A percentile compares a stretch with the other conserved stretches of the same genome.
These are phyloP conservation scores for Penicillium sp. DNA, from an alignment of 2,329 filamentous ascomycete genomes.

Conservation along the genomic window DNA sequence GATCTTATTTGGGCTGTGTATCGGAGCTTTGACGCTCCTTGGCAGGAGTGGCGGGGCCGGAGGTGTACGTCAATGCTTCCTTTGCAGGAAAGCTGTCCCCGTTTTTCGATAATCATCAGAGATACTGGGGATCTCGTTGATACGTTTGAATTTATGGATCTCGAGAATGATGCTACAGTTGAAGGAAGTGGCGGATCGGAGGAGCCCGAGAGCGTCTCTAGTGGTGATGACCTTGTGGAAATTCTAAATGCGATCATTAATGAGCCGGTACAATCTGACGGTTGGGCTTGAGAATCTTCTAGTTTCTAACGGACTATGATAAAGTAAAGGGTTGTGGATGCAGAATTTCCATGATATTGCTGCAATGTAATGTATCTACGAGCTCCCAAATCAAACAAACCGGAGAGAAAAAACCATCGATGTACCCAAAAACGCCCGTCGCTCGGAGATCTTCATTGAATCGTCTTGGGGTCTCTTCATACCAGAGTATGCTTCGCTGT, in stretches of 20 bases:
- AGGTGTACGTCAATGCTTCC: background rate
- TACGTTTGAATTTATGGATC: background rate
- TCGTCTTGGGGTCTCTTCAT: constrained; percentile 11
- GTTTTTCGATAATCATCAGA: background rate
- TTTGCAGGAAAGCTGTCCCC: background rate
- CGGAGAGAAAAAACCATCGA: background rate
- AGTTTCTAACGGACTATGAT: background rate
- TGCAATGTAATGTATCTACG: background rate
- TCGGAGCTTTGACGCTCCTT: constrained; percentile 1
- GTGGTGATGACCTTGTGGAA: background rate
- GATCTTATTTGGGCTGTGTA: background rate
- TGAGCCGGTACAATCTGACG: background rate
- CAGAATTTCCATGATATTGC: background rate
- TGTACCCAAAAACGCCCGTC: constrained; percentile 9
- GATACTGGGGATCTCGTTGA: background rate
- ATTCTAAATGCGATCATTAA: background rate
- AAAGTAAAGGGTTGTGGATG: background rate
- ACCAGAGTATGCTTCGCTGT: background rate
- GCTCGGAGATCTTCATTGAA: constrained; percentile 14
- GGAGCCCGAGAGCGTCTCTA: background rate
- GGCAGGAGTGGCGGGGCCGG: background rate
- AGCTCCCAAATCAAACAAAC: background rate
- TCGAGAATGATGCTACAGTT: background rate
- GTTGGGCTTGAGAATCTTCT: background rate
- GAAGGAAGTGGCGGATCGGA: background rate